A percentile compares a stretch with the other conserved stretches of the same genome.
These are phyloP conservation scores for Tricholoma sp. DNA, from an alignment of 768 basidiomycete genomes.

Conservation along the genomic window DNA sequence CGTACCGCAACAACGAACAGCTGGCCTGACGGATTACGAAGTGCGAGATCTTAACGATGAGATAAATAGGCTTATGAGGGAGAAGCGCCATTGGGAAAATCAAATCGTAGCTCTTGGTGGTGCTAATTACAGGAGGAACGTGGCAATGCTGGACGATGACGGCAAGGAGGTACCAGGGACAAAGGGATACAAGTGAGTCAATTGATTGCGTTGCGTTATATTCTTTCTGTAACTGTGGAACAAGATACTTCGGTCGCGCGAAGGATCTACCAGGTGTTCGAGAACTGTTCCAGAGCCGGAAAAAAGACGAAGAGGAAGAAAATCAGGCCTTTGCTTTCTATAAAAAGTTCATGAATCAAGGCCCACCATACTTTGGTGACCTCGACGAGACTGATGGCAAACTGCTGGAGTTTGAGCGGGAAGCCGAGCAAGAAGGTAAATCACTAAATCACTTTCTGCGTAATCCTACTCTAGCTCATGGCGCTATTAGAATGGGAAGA, in stretches of 20 bases:
- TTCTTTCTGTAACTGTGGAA: not conserved
- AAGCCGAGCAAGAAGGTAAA: constrained; percentile 71
- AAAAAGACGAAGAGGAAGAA: constrained; percentile 88
- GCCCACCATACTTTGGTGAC: constrained; percentile 88
- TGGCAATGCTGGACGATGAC: constrained; percentile 91
- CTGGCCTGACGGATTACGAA: constrained; percentile 92
- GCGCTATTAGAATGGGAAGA: constrained; percentile 57
- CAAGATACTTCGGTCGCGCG: constrained; percentile 93
- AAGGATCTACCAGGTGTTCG: constrained; percentile 94
- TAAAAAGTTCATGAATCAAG: constrained; percentile 86
- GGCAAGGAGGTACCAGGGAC: constrained; percentile 96
- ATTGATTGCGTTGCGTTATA: not conserved
- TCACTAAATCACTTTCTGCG: constrained; percentile 1
- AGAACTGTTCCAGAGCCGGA: constrained; percentile 87
- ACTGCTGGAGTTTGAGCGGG: constrained; percentile 67
- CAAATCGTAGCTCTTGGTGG: constrained; percentile 95
- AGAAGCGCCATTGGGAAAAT: constrained; percentile 97
- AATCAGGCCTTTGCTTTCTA: constrained; percentile 69
- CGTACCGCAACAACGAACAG: constrained; percentile 35
- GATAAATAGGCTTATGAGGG: constrained; percentile 92
- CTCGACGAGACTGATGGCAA: constrained; percentile 70
- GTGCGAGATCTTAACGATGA: constrained; percentile 95
- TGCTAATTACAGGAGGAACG: constrained; percentile 92
- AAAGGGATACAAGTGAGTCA: constrained; percentile 88
- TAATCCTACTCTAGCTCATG: constrained; percentile 3